Evolutionary conservation across 2,329 filamentous ascomycete genomes (phyloP).

Genomic region (Trichophyton equinum): DNA sequence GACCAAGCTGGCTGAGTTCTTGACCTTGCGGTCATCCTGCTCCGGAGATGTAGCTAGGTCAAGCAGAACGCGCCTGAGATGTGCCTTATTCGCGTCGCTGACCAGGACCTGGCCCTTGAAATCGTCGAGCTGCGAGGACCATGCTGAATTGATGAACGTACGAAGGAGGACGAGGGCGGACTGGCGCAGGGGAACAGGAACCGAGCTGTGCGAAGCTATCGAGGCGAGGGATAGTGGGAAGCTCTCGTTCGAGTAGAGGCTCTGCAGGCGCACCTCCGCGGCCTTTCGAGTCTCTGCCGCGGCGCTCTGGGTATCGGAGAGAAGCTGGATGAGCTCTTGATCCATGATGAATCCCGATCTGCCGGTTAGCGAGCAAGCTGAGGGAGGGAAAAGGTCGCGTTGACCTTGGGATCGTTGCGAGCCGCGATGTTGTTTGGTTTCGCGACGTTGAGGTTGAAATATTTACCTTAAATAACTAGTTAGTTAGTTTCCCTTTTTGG

Average conservation of each 20-base stretch:
- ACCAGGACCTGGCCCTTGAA: constrained; percentile 56
- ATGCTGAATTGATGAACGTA: constrained; percentile 71
- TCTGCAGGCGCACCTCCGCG: constrained; percentile 71
- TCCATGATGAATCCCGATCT: constrained; percentile 50
- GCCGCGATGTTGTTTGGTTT: neutral
- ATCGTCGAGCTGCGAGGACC: constrained; percentile 65
- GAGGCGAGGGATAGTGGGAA: constrained; percentile 71
- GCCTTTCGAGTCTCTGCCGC: constrained; percentile 66
- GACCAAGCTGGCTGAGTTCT: constrained; percentile 72
- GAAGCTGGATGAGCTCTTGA: constrained; percentile 77
- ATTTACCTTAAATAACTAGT: neutral
- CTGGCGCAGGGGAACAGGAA: constrained; percentile 67
- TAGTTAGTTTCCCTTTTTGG: neutral
- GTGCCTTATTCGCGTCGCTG: constrained; percentile 57
- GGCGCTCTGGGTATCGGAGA: constrained; percentile 72
- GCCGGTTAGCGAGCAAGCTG: neutral
- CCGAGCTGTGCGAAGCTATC: constrained; percentile 63
- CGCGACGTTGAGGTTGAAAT: neutral
- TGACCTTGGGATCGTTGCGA: neutral
- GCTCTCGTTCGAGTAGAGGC: constrained; percentile 52
- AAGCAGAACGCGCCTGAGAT: constrained; percentile 61
- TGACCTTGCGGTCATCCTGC: constrained; percentile 68
- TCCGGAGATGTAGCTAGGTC: constrained; percentile 62
- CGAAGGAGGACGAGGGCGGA: constrained; percentile 68
- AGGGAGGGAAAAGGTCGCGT: neutral